A percentile compares a stretch with the other conserved stretches of the same genome.
These are phyloP conservation scores for Butyriboletus appendiculatus DNA, from an alignment of 1,284 basidiomycete species.

Conservation along the genomic window DNA sequence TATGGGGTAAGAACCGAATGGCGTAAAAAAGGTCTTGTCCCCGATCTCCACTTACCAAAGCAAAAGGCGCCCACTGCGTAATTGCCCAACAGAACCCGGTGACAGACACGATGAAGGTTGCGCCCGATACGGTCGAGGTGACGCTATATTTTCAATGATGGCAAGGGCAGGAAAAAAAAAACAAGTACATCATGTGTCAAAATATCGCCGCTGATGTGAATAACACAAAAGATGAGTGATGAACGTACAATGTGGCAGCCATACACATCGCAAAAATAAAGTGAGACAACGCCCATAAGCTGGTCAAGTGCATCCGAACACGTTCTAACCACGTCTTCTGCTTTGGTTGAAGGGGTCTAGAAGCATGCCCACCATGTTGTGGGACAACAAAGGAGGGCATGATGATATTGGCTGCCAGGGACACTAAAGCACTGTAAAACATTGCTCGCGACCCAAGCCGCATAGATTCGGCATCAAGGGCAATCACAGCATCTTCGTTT, in stretches of 20 bases:
- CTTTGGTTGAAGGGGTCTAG: constrained; percentile 23
- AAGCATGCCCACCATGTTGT: constrained; percentile 13
- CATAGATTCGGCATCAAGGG: constrained; percentile 67
- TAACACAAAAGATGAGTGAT: constrained; percentile 1
- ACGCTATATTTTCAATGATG: constrained; percentile 46
- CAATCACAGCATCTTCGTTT: constrained; percentile 38
- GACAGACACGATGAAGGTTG: constrained; percentile 64
- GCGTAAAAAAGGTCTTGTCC: neutral
- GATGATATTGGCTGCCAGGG: constrained; percentile 68
- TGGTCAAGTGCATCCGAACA: constrained; percentile 59
- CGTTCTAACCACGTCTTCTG: constrained; percentile 29
- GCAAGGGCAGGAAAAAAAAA: constrained; percentile 3
- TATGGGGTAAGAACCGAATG: constrained; percentile 28
- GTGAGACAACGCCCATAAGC: constrained; percentile 77
- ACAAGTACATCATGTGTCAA: constrained; percentile 12
- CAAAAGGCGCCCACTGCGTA: constrained; percentile 79
- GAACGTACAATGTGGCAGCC: constrained; percentile 71
- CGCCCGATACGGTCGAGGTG: constrained; percentile 59
- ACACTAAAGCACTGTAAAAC: constrained; percentile 74
- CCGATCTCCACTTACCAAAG: constrained; percentile 51
- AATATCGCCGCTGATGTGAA: constrained; percentile 15
- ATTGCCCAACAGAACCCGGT: constrained; percentile 81
- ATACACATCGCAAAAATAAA: constrained; percentile 69
- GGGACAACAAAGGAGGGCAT: constrained; percentile 71
- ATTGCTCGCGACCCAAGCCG: constrained; percentile 84